Base-by-base conservation (phyloP, 2,329 filamentous ascomycete species). In the Corynespora cassiicola region DNA sequence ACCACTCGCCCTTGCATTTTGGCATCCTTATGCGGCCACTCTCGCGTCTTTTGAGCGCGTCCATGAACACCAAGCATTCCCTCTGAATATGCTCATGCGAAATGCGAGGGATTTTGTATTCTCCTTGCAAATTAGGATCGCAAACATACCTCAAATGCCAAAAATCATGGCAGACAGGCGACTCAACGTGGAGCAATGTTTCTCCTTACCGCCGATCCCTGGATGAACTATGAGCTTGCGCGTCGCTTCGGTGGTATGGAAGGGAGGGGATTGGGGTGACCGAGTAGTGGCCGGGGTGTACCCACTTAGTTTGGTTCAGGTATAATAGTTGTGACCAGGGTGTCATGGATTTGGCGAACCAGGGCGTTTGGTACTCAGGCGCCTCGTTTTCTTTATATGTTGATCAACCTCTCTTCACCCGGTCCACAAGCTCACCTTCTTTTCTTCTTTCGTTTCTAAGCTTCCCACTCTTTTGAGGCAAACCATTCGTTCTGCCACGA, bases 161-260 rank as follows among this genome's bases (percentile, higher is more conserved):
- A 47, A 39, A 45, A 23, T 35, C 43, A 47, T 49, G 34, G 46
- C 47, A 46, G 35, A 46, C 44, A 41, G 50, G 31, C 42, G 39
- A 22, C 34, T 42, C 32, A 35, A 14, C 17, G 47, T 39, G 42
- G 44, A 45, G 35, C 38, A 30, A 46, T 56, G 54, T 56, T 54
- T 58, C 52, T 61, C 56, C 60, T 61, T 64, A 50, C 58, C 43
- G 58, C 44, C 31, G 53, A 60, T 63, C 57, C 39, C 29, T 16
- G 26, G 12, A 17, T 17, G 7, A n/a, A n/a, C n/a, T n/a, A n/a
- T 53, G 52, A 36, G 52, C 49, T 34, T 52, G 49, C 46, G 42
- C 46, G 43, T 45, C 47, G 35, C 31, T 46, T 54, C 45, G 35
- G 36, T 37, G 39, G 48, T 53, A 58, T 60, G 50, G 52, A 52